These are phyloP conservation scores for Fagopyrum homotropicum DNA, from an alignment of 148 eudicot genomes.

Conservation along the genomic window DNA sequence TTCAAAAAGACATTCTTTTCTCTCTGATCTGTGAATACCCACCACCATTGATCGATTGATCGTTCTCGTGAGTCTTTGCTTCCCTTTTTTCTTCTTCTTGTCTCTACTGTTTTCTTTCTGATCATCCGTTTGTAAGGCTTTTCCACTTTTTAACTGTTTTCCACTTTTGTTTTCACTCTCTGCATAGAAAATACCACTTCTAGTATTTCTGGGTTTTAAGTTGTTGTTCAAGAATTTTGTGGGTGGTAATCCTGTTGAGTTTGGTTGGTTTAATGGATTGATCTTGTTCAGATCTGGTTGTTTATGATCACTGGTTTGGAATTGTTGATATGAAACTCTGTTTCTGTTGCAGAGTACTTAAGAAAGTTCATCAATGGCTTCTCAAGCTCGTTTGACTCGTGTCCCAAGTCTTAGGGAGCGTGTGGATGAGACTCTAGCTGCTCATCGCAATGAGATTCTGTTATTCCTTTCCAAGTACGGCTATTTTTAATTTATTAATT, in stretches of 20 bases:
- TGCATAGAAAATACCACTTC: background rate
- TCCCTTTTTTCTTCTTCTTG: background rate
- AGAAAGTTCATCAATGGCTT: background rate
- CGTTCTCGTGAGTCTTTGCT: slow-evolving; percentile 4
- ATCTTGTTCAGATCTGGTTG: background rate
- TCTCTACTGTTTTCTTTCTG: background rate
- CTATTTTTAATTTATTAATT: too few relatives aligned
- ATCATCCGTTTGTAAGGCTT: background rate
- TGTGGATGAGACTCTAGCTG: slow-evolving; percentile 18
- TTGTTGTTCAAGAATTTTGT: background rate
- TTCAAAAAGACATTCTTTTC: slow-evolving; percentile 11
- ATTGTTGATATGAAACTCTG: background rate
- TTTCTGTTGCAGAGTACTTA: background rate
- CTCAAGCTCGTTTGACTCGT: slow-evolving; percentile 12
- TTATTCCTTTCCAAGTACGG: slow-evolving; percentile 26
- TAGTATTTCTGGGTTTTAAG: background rate
- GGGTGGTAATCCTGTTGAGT: background rate
- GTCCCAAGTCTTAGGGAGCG: slow-evolving; percentile 16
- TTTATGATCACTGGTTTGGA: background rate
- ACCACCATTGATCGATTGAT: background rate
- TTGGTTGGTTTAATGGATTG: background rate
- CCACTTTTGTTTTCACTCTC: background rate
- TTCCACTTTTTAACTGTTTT: background rate
- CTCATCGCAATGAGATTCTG: slow-evolving; percentile 25
- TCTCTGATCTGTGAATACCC: background rate